phyloP scores from a whole-genome alignment of 768 basidiomycete genomes.

The Kwoniella botswanensis region DNA sequence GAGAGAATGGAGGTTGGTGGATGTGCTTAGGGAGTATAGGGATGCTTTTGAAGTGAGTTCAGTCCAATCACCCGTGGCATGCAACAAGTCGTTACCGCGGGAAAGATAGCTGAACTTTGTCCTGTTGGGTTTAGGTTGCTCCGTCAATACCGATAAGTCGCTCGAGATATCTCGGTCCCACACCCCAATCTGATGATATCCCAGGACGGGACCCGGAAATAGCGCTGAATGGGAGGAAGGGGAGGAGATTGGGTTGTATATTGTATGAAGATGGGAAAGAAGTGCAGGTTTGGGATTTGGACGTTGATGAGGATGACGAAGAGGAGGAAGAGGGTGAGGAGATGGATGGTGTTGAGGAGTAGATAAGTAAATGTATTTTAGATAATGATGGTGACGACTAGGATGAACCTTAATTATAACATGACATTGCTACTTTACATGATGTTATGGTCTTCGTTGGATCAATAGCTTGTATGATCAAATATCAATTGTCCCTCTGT shows the following conservation, averaged over 20 bases:
- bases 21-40: constrained; percentile 2
- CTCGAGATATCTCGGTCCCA: constrained; percentile 10
- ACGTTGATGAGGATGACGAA: constrained; percentile 37
- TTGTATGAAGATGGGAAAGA: constrained; percentile 29
- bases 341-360: constrained; percentile 11
- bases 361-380: no score
- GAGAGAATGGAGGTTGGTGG: not conserved
- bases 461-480: no score
- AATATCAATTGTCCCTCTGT: no score
- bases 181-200: not conserved
- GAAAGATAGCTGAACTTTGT: not conserved
- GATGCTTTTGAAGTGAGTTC: constrained; percentile 15
- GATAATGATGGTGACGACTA: no score
- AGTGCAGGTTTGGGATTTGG: constrained; percentile 41
- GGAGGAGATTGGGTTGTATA: constrained; percentile 43
- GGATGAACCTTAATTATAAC: no score
- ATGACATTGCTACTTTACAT: no score
- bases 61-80: not conserved
- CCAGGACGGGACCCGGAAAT: constrained; percentile 4
- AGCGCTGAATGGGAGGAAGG: constrained; percentile 40
- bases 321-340: constrained; percentile 28
- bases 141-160: constrained; percentile 8
- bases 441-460: no score
- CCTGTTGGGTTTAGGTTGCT: not conserved
- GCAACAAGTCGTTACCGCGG: not conserved